Evolutionary conservation across 1,139 yeast genomes (phyloP).

Genomic region (Candida sp.): DNA sequence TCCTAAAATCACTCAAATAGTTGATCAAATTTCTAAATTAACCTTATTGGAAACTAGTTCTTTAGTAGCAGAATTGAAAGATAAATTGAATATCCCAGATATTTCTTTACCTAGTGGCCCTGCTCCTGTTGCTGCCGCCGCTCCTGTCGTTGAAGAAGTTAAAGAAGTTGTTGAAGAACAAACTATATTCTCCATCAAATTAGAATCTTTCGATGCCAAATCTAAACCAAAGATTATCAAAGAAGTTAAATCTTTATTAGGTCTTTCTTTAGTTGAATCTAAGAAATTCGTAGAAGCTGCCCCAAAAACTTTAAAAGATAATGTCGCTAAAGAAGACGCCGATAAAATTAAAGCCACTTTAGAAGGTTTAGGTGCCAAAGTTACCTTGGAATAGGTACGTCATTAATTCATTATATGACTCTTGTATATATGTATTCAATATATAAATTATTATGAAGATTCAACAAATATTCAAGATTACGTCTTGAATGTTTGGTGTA

Average conservation of each 20-base stretch:
- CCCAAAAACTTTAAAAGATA: conserved; percentile 88
- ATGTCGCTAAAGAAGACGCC: conserved; percentile 85
- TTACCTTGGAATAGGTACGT: conserved; percentile 66
- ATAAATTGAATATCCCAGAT: conserved; percentile 88
- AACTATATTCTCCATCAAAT: conserved; percentile 87
- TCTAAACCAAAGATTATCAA: conserved; percentile 96
- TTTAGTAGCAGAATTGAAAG: conserved; percentile 79
- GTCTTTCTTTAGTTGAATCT: conserved; percentile 91
- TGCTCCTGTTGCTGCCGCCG: conserved; percentile 71
- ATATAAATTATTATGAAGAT: not conserved
- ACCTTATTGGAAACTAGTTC: conserved; percentile 88
- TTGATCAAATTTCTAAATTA: conserved; percentile 84
- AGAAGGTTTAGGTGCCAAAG: conserved; percentile 95
- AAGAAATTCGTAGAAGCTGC: conserved; percentile 98
- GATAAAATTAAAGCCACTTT: conserved; percentile 89
- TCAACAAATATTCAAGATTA: not conserved
- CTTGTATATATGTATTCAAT: not conserved
- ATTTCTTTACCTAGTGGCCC: conserved; percentile 83
- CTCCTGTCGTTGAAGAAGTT: conserved; percentile 71
- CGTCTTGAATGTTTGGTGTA: too few species aligned
- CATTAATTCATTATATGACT: not conserved
- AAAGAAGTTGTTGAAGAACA: conserved; percentile 87
- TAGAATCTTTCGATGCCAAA: conserved; percentile 92
- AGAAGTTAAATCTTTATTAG: conserved; percentile 90
- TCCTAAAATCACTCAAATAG: conserved; percentile 85